These are phyloP conservation scores for Auriculariales sp. DNA, from an alignment of 768 basidiomycete species.

Conservation along the genomic window DNA sequence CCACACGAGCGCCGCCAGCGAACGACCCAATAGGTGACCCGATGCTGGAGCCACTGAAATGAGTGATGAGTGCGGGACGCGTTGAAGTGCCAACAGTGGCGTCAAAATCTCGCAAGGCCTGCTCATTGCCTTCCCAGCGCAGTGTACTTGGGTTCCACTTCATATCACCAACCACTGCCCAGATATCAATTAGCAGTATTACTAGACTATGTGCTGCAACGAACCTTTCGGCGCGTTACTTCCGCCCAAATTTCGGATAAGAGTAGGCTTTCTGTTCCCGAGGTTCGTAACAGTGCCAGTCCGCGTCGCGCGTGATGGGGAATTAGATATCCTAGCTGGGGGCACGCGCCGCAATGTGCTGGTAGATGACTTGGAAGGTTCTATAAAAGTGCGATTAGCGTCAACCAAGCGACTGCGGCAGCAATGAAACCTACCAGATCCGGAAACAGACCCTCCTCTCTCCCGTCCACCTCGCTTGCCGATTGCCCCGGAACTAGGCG, in stretches of 20 bases:
- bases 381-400: constrained; percentile 12
- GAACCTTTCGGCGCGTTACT: constrained; percentile 56
- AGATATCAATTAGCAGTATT: constrained; percentile 1
- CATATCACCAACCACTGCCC: constrained; percentile 88
- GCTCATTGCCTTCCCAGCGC: constrained; percentile 97
- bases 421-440: no score
- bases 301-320: neutral
- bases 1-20: constrained; percentile 68
- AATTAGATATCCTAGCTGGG: neutral
- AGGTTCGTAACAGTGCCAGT: neutral
- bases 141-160: constrained; percentile 84
- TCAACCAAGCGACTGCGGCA: neutral
- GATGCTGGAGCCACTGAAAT: constrained; percentile 76
- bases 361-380: constrained; percentile 12
- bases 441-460: constrained; percentile 19
- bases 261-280: constrained; percentile 53
- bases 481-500: neutral
- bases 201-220: constrained; percentile 9
- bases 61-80: constrained; percentile 91
- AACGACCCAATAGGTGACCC: constrained; percentile 66
- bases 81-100: constrained; percentile 62
- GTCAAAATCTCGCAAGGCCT: constrained; percentile 82
- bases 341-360: constrained; percentile 27
- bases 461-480: neutral
- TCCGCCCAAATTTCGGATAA: constrained; percentile 75